Evolutionary conservation across 106 monocot genomes (phyloP).

Genomic region (Apostasia ramifera): DNA sequence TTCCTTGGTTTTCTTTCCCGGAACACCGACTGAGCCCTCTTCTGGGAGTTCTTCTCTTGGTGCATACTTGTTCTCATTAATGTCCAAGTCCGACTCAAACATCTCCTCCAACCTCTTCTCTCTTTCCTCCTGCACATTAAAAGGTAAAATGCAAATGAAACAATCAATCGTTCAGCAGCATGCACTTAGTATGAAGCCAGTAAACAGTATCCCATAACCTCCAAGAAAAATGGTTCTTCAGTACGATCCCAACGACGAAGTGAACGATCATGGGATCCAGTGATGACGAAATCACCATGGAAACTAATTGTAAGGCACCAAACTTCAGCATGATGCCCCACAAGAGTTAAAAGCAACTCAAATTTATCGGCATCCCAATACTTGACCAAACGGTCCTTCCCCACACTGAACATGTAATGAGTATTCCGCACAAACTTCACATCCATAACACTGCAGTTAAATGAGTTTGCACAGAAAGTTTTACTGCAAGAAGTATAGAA

Average conservation of each 20-base stretch:
- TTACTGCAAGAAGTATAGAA: too few species aligned
- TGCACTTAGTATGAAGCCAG: not conserved
- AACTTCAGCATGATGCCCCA: conserved; percentile 94
- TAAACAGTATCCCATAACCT: conserved; percentile 32
- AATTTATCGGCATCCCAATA: conserved; percentile 99
- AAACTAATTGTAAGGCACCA: conserved; percentile 82
- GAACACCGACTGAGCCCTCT: conserved; percentile 72
- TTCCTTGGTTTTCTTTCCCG: conserved; percentile 85
- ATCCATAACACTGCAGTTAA: conserved; percentile 71
- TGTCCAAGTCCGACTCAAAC: conserved; percentile 73
- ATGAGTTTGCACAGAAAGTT: not conserved
- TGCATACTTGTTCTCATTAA: conserved; percentile 62
- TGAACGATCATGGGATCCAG: conserved; percentile 96
- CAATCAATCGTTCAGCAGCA: not conserved
- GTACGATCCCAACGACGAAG: conserved; percentile 96
- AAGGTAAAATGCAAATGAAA: not conserved
- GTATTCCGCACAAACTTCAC: conserved; percentile 86
- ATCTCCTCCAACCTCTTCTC: conserved; percentile 84
- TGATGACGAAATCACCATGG: conserved; percentile 87
- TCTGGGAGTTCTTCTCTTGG: conserved; percentile 68
- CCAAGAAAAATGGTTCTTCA: conserved; percentile 80
- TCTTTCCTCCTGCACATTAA: conserved; percentile 68
- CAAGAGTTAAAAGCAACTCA: conserved; percentile 77
- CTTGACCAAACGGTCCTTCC: conserved; percentile 87
- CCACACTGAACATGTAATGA: conserved; percentile 92